phyloP scores from a whole-genome alignment of 441 rosid species.

The Gossypium aridum region DNA sequence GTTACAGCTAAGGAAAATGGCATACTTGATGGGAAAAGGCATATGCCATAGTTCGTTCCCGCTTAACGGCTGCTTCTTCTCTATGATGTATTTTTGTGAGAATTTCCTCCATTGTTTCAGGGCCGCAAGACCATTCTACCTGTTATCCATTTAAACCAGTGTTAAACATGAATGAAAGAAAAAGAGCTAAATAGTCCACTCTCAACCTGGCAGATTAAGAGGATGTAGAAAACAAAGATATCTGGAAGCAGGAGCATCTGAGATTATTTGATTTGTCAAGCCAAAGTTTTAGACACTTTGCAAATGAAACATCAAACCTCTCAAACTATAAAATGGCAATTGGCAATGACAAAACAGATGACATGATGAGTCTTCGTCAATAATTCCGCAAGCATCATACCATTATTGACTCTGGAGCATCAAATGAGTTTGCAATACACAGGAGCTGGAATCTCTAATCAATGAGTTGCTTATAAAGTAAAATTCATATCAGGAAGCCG shows the following conservation, averaged over 20 bases:
- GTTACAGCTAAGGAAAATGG: neutral
- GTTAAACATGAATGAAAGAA: neutral
- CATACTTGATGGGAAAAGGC: constrained; percentile 93
- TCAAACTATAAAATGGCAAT: neutral
- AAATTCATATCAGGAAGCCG: neutral
- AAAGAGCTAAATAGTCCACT: neutral
- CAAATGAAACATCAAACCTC: neutral
- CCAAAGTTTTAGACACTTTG: neutral
- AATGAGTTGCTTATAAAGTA: neutral
- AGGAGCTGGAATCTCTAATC: neutral
- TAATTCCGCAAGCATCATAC: neutral
- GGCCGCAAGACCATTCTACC: constrained; percentile 90
- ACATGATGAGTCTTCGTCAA: neutral
- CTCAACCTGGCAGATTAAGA: neutral
- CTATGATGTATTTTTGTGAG: constrained; percentile 68
- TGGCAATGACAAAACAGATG: neutral
- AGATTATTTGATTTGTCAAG: neutral
- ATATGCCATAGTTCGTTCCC: constrained; percentile 89
- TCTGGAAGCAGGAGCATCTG: neutral
- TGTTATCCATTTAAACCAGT: constrained; percentile 22
- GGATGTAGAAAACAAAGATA: neutral
- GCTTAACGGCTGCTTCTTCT: constrained; percentile 85
- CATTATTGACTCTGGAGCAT: neutral
- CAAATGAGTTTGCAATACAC: neutral
- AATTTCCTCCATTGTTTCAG: constrained; percentile 67